A percentile compares a stretch with the other conserved stretches of the same genome.
These are phyloP conservation scores for Alectoria sarmentosa DNA, from an alignment of 495 filamentous ascomycete species.

Conservation along the genomic window DNA sequence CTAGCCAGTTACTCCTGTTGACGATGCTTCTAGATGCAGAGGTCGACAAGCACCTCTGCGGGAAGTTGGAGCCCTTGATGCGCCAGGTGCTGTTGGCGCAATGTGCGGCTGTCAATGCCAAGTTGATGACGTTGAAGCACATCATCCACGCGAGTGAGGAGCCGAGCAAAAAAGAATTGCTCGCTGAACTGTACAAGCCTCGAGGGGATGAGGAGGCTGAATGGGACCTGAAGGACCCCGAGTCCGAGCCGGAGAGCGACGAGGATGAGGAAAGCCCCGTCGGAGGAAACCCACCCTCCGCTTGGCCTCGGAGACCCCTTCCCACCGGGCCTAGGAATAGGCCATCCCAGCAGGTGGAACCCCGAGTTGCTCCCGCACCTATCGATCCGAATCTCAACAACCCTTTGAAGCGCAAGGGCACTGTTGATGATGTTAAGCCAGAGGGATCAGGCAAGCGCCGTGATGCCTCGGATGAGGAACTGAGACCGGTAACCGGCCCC, in stretches of 20 bases:
- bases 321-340: not conserved
- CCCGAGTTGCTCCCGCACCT: not conserved
- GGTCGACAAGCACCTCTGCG: not conserved
- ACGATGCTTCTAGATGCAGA: not conserved
- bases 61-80: no score
- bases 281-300: no score
- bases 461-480: not conserved
- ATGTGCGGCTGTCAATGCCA: not conserved
- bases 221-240: not conserved
- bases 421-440: not conserved
- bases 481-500: not conserved
- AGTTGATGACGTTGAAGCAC: not conserved
- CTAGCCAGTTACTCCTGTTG: not conserved
- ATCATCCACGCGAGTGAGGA: not conserved
- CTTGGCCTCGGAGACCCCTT: no score
- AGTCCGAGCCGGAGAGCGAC: not conserved
- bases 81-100: not conserved
- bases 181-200: not conserved
- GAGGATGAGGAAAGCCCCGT: not conserved
- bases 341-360: not conserved
- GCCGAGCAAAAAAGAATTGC: not conserved
- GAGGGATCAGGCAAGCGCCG: not conserved
- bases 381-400: not conserved
- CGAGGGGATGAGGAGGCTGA: not conserved
- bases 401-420: not conserved